A percentile compares a stretch with the other conserved stretches of the same genome.
phyloP scores from a whole-genome alignment of 2,329 filamentous ascomycete species.

The Exophiala sp. region DNA sequence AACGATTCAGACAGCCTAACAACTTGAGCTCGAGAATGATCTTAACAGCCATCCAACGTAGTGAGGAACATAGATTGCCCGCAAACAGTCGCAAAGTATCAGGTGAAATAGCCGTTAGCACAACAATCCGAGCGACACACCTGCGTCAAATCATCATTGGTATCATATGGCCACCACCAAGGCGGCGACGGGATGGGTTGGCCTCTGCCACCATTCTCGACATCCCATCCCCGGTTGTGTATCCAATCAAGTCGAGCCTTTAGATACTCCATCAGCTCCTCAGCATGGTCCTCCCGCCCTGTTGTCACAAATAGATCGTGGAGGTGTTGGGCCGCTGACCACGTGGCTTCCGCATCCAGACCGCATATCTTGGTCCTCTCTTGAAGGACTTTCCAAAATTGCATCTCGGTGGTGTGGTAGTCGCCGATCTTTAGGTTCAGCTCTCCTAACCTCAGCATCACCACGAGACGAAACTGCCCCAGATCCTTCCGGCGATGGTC shows the following conservation, averaged over 20 bases:
- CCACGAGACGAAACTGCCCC: slow-evolving; percentile 1
- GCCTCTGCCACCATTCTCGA: background rate
- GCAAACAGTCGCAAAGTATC: too few relatives aligned
- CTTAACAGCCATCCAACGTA: too few relatives aligned
- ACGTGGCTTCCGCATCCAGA: background rate
- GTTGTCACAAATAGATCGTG: background rate
- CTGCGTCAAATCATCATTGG: background rate
- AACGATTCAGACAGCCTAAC: background rate
- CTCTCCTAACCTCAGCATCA: background rate
- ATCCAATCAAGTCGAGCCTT: slow-evolving; percentile 4
- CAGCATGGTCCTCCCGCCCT: background rate
- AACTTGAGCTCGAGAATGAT: background rate
- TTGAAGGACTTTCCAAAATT: slow-evolving; percentile 1
- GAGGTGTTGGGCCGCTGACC: background rate
- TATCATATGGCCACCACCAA: slow-evolving; percentile 5
- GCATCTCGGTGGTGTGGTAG: background rate
- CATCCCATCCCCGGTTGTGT: background rate
- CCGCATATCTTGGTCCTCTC: background rate
- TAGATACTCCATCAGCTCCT: background rate
- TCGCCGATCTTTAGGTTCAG: background rate
- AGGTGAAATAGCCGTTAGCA: too few relatives aligned
- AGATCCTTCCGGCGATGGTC: background rate
- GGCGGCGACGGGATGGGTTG: background rate
- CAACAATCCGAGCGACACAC: background rate
- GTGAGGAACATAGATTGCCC: too few relatives aligned